Percentiles rank a stretch among this genome's conserved stretches.
These are phyloP conservation scores for Quercus lobata DNA, from an alignment of 331 rosid species.

Conservation along the genomic window DNA sequence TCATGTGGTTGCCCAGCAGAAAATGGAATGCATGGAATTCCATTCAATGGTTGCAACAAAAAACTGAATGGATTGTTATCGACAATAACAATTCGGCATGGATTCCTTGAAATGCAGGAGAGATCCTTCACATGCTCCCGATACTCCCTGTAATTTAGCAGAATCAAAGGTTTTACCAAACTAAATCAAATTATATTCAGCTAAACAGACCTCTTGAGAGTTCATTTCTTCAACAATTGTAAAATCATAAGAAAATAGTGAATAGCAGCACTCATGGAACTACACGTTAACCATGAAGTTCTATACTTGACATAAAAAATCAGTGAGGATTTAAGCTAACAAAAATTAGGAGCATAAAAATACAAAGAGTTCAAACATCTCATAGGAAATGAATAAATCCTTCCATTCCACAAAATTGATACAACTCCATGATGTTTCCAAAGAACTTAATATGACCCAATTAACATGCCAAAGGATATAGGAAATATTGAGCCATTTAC, in stretches of 20 bases:
- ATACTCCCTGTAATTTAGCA: constrained; percentile 49
- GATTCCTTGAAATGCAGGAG: constrained; percentile 63
- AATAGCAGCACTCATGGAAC: too few relatives aligned
- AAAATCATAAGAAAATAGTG: background rate
- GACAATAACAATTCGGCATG: constrained; percentile 65
- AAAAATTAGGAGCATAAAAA: background rate
- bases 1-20: constrained; percentile 81
- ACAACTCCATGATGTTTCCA: background rate
- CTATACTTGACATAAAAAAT: background rate
- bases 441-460: background rate
- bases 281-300: background rate
- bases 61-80: constrained; percentile 97
- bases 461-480: background rate
- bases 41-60: constrained; percentile 84
- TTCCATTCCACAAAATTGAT: background rate
- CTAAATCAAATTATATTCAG: background rate
- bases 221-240: background rate
- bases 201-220: background rate
- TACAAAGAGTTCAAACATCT: background rate
- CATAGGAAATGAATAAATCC: background rate
- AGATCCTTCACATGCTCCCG: constrained; percentile 90
- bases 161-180: background rate
- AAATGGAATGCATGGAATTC: constrained; percentile 89
- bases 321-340: background rate
- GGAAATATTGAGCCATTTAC: background rate